Evolutionary conservation across 2,329 filamentous ascomycete species (phyloP).

Genomic region (Anisogramma anomala): DNA sequence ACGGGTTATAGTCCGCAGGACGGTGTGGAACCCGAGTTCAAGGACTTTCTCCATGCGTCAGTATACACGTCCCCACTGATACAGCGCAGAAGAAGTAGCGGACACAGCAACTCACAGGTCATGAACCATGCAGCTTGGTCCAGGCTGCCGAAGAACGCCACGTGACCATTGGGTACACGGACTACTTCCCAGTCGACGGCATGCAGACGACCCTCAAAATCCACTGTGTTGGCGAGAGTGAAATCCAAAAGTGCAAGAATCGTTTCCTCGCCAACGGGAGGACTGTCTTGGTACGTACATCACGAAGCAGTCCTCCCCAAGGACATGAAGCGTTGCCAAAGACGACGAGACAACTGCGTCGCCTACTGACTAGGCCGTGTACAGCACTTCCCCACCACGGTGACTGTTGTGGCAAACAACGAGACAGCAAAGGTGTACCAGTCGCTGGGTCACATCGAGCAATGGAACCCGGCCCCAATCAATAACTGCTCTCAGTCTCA

Average conservation of each 20-base stretch:
- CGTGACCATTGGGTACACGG: constrained; percentile 8
- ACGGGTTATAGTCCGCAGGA: constrained; percentile 9
- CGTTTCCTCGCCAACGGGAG: constrained; percentile 8
- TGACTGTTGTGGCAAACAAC: constrained; percentile 10
- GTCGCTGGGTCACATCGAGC: constrained; percentile 11
- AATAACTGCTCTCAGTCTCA: constrained; percentile 13
- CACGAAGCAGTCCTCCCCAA: too few relatives aligned
- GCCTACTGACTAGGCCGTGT: neutral
- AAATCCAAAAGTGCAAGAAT: constrained; percentile 12
- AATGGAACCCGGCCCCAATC: constrained; percentile 5
- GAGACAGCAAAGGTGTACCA: constrained; percentile 9
- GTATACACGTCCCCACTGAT: neutral
- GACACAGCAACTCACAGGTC: neutral
- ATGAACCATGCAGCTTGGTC: constrained; percentile 4
- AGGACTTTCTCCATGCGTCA: constrained; percentile 9
- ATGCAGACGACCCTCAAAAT: constrained; percentile 9
- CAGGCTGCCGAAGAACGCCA: constrained; percentile 8
- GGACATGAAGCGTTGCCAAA: too few relatives aligned
- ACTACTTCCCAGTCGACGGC: constrained; percentile 11
- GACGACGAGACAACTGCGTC: too few relatives aligned
- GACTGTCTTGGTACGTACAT: constrained; percentile 7
- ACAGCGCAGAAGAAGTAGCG: too few relatives aligned
- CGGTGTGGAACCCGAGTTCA: constrained; percentile 2
- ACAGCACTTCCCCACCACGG: constrained; percentile 13
- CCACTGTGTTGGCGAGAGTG: constrained; percentile 7